phyloP scores from a whole-genome alignment of 2,329 filamentous ascomycete species.

The Colletotrichum orchidophilum region DNA sequence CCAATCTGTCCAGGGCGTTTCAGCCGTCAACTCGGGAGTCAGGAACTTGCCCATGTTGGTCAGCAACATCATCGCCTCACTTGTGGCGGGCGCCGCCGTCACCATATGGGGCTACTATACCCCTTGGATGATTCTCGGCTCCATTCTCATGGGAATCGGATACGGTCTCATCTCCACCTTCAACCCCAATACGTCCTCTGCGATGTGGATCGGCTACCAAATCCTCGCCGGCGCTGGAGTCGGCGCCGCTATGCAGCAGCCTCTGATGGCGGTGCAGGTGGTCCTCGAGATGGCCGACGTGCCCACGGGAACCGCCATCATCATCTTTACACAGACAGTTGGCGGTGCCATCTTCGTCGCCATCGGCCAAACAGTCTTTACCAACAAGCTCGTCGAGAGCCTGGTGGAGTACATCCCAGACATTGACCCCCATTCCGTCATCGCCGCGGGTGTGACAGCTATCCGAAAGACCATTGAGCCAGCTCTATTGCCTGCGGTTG shows the following conservation, averaged over 20 bases:
- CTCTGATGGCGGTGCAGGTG: slow-evolving; percentile 56
- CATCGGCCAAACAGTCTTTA: slow-evolving; percentile 61
- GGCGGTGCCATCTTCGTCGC: slow-evolving; percentile 60
- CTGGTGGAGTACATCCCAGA: slow-evolving; percentile 46
- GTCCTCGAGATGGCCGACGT: slow-evolving; percentile 53
- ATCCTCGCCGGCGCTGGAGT: slow-evolving; percentile 51
- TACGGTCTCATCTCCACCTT: slow-evolving; percentile 55
- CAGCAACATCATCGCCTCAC: slow-evolving; percentile 45
- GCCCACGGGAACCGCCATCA: slow-evolving; percentile 55
- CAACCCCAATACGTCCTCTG: slow-evolving; percentile 41
- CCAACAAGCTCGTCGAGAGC: slow-evolving; percentile 53
- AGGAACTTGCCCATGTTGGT: slow-evolving; percentile 53
- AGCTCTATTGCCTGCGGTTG: slow-evolving; percentile 44
- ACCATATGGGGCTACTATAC: slow-evolving; percentile 54
- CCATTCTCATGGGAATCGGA: slow-evolving; percentile 47
- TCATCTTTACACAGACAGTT: slow-evolving; percentile 56
- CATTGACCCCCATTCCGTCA: slow-evolving; percentile 44
- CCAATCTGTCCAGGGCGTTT: slow-evolving; percentile 52
- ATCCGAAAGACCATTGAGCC: slow-evolving; percentile 42
- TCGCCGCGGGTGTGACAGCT: slow-evolving; percentile 49
- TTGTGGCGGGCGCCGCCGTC: slow-evolving; percentile 46
- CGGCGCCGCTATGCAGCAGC: slow-evolving; percentile 54
- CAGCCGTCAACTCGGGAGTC: slow-evolving; percentile 50
- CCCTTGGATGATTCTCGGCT: slow-evolving; percentile 51
- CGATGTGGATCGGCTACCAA: slow-evolving; percentile 57